Evolutionary conservation across 176 grass and related monocot species (phyloP).

Genomic region (Bothriochloa decipiens): DNA sequence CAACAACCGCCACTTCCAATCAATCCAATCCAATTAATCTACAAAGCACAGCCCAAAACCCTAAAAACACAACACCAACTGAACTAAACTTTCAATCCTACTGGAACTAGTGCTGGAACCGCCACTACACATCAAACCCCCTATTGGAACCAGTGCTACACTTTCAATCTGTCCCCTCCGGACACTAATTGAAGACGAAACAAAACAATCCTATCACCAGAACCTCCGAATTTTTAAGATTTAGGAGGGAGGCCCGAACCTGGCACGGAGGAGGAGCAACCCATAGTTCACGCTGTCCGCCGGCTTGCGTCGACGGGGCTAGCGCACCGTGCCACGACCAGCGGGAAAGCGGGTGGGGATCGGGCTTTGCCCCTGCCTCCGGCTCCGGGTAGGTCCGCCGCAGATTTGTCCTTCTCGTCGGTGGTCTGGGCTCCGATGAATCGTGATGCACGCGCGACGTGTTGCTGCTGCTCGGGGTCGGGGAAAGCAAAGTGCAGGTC

Average conservation of each 20-base stretch:
- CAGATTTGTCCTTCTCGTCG: not conserved
- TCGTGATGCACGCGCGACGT: conserved; percentile 18
- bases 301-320: conserved; percentile 10
- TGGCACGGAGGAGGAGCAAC: conserved; percentile 81
- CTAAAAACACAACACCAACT: not conserved
- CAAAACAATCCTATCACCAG: not conserved
- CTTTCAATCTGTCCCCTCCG: not conserved
- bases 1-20: not conserved
- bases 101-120: not conserved
- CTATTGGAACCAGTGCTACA: not conserved
- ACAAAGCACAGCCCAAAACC: not conserved
- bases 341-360: not conserved
- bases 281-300: conserved; percentile 44
- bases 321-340: not conserved
- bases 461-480: conserved; percentile 22
- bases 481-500: conserved; percentile 20
- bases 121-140: not conserved
- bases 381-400: conserved; percentile 6
- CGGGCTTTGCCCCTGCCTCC: conserved; percentile 12
- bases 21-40: conserved; percentile 4
- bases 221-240: not conserved
- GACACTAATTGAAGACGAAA: conserved; percentile 19
- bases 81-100: not conserved
- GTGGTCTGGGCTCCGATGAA: not conserved
- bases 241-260: conserved; percentile 35